Evolutionary conservation across 2,329 filamentous ascomycete species (phyloP).

Genomic region (Metarhizium album): DNA sequence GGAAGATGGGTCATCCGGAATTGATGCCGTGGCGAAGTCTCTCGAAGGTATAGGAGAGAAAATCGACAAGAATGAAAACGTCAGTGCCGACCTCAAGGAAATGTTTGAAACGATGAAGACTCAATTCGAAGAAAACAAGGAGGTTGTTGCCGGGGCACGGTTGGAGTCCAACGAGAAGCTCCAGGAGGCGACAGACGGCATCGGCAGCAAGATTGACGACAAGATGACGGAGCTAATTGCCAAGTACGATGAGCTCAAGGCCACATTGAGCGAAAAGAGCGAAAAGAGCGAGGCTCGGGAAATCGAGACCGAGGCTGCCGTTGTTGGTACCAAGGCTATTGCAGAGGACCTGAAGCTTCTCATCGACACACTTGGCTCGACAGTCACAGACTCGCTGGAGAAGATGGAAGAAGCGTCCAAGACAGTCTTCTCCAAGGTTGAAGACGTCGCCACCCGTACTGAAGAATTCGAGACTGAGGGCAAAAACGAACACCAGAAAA

Average conservation of each 20-base stretch:
- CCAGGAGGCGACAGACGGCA: conserved; percentile 41
- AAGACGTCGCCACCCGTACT: conserved; percentile 63
- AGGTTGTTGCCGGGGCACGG: conserved; percentile 68
- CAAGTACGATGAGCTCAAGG: conserved; percentile 82
- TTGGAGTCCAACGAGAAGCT: conserved; percentile 76
- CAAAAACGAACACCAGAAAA: conserved; percentile 72
- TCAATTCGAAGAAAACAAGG: conserved; percentile 80
- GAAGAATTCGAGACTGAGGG: conserved; percentile 65
- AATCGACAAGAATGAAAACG: conserved; percentile 43
- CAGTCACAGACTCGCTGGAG: conserved; percentile 71
- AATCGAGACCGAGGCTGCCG: conserved; percentile 59
- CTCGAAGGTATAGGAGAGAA: conserved; percentile 57
- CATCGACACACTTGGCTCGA: conserved; percentile 73
- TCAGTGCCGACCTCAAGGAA: conserved; percentile 56
- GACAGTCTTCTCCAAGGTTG: conserved; percentile 73
- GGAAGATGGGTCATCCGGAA: conserved; percentile 59
- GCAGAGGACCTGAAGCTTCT: conserved; percentile 81
- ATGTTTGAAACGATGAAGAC: conserved; percentile 65
- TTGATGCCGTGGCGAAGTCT: conserved; percentile 63
- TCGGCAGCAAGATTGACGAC: conserved; percentile 48
- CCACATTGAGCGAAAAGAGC: conserved; percentile 60
- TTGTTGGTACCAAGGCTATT: conserved; percentile 65
- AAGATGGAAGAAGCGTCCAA: conserved; percentile 82
- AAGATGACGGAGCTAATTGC: conserved; percentile 65
- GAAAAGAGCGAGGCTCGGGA: conserved; percentile 65